Percentiles rank a stretch among this genome's conserved stretches.
phyloP scores from a whole-genome alignment of 345 rosid genomes.

The Stellera chamaejasme region DNA sequence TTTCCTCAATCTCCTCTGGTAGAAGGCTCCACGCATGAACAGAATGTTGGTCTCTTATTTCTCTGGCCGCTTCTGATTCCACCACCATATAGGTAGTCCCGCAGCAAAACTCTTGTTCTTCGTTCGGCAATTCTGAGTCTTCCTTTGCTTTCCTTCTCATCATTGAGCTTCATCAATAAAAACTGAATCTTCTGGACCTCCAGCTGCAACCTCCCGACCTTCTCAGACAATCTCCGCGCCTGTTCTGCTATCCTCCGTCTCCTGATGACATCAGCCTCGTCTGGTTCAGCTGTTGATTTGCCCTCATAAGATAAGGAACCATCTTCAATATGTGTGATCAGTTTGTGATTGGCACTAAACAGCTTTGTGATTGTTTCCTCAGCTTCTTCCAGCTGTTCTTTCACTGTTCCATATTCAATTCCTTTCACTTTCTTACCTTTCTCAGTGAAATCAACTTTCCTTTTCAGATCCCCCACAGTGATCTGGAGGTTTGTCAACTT shows the following conservation, averaged over 20 bases:
- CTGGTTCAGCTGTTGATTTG: slow-evolving; percentile 31
- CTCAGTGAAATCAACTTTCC: slow-evolving; percentile 60
- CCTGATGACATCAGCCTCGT: slow-evolving; percentile 36
- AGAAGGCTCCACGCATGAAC: slow-evolving; percentile 76
- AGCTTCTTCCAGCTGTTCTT: slow-evolving; percentile 77
- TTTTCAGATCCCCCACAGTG: slow-evolving; percentile 71
- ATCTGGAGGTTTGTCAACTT: slow-evolving; percentile 77
- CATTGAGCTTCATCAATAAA: slow-evolving; percentile 62
- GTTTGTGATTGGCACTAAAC: slow-evolving; percentile 48
- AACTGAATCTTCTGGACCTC: slow-evolving; percentile 90
- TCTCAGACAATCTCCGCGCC: slow-evolving; percentile 80
- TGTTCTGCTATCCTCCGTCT: slow-evolving; percentile 56
- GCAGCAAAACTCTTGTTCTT: slow-evolving; percentile 58
- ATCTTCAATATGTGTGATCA: slow-evolving; percentile 45
- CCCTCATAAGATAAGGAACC: slow-evolving; percentile 29
- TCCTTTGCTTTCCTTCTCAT: slow-evolving; percentile 45
- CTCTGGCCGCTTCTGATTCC: slow-evolving; percentile 30
- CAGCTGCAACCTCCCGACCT: slow-evolving; percentile 72
- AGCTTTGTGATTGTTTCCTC: slow-evolving; percentile 58
- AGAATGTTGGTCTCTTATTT: slow-evolving; percentile 49
- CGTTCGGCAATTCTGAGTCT: slow-evolving; percentile 34
- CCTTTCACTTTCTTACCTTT: slow-evolving; percentile 53
- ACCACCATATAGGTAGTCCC: slow-evolving; percentile 77
- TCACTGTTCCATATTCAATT: slow-evolving; percentile 50
- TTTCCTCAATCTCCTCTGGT: slow-evolving; percentile 44